Evolutionary conservation across 768 basidiomycete genomes (phyloP).

Genomic region (Hebeloma cylindrosporum): DNA sequence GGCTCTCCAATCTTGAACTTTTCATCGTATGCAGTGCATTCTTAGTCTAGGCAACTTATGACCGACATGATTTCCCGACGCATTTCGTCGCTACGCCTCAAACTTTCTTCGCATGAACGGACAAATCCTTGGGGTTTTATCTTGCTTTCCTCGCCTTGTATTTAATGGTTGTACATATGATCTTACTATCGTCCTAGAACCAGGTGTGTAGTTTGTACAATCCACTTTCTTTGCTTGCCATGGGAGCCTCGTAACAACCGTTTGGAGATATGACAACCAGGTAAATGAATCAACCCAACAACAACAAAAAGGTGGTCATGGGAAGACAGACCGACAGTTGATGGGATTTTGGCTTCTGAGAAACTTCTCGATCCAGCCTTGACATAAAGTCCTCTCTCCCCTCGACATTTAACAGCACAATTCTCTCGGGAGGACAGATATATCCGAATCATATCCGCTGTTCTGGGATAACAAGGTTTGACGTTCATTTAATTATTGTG

Average conservation of each 20-base stretch:
- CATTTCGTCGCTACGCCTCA: constrained; percentile 27
- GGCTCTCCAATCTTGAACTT: constrained; percentile 25
- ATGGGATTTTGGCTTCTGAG: constrained; percentile 26
- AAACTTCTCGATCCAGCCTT: constrained; percentile 32
- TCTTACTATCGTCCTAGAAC: constrained; percentile 22
- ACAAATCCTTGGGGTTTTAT: constrained; percentile 23
- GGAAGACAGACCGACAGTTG: constrained; percentile 22
- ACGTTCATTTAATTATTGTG: constrained; percentile 29
- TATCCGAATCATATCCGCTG: constrained; percentile 25
- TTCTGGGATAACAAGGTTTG: constrained; percentile 31
- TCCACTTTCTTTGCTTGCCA: constrained; percentile 29
- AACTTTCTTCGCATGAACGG: constrained; percentile 27
- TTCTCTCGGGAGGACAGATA: constrained; percentile 21
- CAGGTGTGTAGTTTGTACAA: constrained; percentile 32
- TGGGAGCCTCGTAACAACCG: constrained; percentile 26
- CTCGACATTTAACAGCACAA: constrained; percentile 18
- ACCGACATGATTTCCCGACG: constrained; percentile 33
- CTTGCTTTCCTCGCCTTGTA: constrained; percentile 25
- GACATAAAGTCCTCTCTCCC: constrained; percentile 22
- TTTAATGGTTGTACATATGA: constrained; percentile 32
- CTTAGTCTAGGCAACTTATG: constrained; percentile 35
- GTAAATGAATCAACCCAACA: constrained; percentile 9
- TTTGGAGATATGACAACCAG: constrained; percentile 20
- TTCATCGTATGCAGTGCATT: constrained; percentile 31
- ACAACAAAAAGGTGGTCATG: constrained; percentile 26